Conservation (phyloP, 2,329 filamentous ascomycete species). For the Dactylonectria estremocensis region DNA sequence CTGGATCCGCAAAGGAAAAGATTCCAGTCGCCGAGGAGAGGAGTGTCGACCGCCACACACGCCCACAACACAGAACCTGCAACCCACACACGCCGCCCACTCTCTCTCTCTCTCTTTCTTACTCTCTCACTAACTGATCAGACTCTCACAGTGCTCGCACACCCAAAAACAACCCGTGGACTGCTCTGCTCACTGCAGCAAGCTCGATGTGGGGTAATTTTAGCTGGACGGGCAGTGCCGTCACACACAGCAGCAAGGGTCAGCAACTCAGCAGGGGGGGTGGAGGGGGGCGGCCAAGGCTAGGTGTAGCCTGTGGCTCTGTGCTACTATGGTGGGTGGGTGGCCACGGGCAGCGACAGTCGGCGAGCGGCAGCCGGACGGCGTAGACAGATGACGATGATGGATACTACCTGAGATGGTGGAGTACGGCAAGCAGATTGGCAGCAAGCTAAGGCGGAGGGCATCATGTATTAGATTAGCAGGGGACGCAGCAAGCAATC, state of each 20-base stretch:
- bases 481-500: neutral
- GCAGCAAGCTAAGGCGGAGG: neutral
- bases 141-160: constrained; percentile 42
- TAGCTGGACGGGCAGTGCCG: constrained; percentile 50
- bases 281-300: constrained; percentile 33
- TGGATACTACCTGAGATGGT: neutral
- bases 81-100: constrained; percentile 29
- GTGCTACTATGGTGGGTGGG: neutral
- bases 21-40: constrained; percentile 49
- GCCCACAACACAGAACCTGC: constrained; percentile 22
- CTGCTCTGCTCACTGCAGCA: constrained; percentile 6
- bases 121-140: too few species aligned
- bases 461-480: neutral
- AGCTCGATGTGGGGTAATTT: constrained; percentile 49
- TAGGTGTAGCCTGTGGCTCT: neutral
- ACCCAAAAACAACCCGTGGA: constrained; percentile 32
- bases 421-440: constrained; percentile 7
- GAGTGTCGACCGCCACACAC: constrained; percentile 46
- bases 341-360: constrained; percentile 9
- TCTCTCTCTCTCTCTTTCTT: constrained; percentile 38
- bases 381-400: neutral
- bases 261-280: constrained; percentile 39
- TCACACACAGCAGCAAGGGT: constrained; percentile 46
- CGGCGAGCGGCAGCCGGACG: neutral
- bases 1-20: constrained; percentile 48